Percentiles rank a stretch among this genome's conserved stretches.
Conservation (phyloP, 2,329 filamentous ascomycete genomes). For the Endothia cerciana region DNA sequence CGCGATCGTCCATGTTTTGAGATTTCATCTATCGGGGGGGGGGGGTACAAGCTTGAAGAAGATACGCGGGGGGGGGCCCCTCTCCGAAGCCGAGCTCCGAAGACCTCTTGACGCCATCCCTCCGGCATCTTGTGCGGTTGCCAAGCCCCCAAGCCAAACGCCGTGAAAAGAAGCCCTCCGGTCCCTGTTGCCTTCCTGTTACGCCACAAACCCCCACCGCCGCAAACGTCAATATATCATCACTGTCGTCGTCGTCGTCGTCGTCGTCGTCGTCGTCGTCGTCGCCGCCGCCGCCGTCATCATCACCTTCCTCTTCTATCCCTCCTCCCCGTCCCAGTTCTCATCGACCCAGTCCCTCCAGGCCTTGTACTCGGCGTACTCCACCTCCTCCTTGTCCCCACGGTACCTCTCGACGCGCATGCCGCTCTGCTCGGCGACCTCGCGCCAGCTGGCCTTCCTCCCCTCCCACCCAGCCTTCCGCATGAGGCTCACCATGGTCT, state of each 20-base stretch:
- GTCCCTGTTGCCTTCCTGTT: background rate
- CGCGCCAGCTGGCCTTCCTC: conserved; percentile 76
- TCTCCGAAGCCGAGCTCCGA: background rate
- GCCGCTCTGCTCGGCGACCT: conserved; percentile 57
- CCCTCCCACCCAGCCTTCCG: conserved; percentile 92
- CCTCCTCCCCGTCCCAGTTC: conserved; percentile 29
- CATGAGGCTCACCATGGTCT: conserved; percentile 88
- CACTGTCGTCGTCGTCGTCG: background rate
- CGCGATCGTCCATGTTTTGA: too few relatives aligned
- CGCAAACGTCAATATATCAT: background rate
- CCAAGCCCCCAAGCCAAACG: background rate
- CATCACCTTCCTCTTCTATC: background rate
- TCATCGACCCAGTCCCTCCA: conserved; percentile 75
- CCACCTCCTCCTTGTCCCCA: conserved; percentile 74
- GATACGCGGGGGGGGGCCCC: too few relatives aligned
- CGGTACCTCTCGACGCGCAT: conserved; percentile 84
- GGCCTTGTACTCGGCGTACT: conserved; percentile 74
- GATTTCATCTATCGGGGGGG: too few relatives aligned
- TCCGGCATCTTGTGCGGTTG: background rate
- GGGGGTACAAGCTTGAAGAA: too few relatives aligned
- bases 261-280: background rate
- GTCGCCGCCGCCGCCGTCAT: background rate
- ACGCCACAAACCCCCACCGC: background rate
- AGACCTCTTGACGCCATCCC: too few relatives aligned
- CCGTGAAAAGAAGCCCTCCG: background rate